Evolutionary conservation across 495 filamentous ascomycete genomes (phyloP).

Genomic region (Xylaria venustula): DNA sequence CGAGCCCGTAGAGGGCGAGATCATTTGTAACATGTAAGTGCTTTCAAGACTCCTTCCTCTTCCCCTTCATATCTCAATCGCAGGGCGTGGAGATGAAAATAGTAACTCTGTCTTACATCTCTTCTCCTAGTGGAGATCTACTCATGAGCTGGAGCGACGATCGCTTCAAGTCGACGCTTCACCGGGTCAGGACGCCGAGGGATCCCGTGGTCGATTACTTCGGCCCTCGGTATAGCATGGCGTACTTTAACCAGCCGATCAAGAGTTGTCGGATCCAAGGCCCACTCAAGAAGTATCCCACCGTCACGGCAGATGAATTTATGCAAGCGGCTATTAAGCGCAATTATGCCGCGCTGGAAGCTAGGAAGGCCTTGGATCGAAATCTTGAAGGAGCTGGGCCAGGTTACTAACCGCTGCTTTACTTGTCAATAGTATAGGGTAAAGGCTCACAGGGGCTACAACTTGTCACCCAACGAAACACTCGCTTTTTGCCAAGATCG

Average conservation of each 20-base stretch:
- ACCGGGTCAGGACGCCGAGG: constrained; percentile 59
- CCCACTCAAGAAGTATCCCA: constrained; percentile 59
- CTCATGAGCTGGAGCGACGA: constrained; percentile 71
- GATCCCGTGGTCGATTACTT: constrained; percentile 52
- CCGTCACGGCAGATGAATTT: constrained; percentile 58
- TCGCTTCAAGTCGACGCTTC: constrained; percentile 65
- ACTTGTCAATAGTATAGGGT: too few species aligned
- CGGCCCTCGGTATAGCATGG: constrained; percentile 60
- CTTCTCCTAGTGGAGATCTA: constrained; percentile 53
- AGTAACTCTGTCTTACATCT: background rate
- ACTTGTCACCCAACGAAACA: too few species aligned
- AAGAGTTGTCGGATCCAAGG: constrained; percentile 60
- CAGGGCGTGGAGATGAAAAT: too few species aligned
- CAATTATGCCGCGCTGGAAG: constrained; percentile 52
- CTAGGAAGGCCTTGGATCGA: constrained; percentile 27
- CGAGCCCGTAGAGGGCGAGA: constrained; percentile 54
- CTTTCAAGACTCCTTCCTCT: background rate
- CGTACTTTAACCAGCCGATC: constrained; percentile 66
- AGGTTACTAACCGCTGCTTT: too few species aligned
- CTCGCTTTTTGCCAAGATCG: too few species aligned
- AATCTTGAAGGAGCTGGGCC: background rate
- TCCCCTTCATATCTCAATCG: too few species aligned
- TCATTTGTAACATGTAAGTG: constrained; percentile 61
- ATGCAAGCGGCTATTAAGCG: constrained; percentile 56
- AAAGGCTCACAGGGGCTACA: too few species aligned